phyloP scores from a whole-genome alignment of 768 basidiomycete genomes.

The Trametes coccinea region DNA sequence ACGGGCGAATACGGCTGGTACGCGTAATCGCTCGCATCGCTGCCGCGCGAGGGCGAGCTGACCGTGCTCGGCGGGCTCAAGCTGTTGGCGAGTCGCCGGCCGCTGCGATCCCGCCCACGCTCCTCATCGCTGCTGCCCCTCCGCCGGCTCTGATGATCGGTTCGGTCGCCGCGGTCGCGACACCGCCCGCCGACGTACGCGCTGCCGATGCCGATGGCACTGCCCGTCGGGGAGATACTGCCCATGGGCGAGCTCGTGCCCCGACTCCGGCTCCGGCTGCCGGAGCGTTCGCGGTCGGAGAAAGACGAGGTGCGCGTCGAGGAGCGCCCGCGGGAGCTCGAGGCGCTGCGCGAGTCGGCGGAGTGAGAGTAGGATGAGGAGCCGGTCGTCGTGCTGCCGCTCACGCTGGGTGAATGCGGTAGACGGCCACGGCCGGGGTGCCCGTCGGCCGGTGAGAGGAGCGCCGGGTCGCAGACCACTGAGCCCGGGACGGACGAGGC shows the following conservation, averaged over 20 bases:
- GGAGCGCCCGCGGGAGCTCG: conserved; percentile 51
- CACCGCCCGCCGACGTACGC: conserved; percentile 18
- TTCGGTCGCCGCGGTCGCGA: conserved; percentile 12
- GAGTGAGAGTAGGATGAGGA: conserved; percentile 33
- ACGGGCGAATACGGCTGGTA: conserved; percentile 24
- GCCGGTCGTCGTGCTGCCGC: conserved; percentile 29
- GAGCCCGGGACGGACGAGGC: conserved; percentile 2
- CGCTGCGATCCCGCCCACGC: conserved; percentile 46
- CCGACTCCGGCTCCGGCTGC: conserved; percentile 37
- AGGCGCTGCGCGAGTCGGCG: conserved; percentile 30
- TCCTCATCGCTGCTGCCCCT: conserved; percentile 25
- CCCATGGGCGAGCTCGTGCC: conserved; percentile 36
- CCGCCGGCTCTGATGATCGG: conserved; percentile 12
- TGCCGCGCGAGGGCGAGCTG: conserved; percentile 25
- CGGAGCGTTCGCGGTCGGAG: conserved; percentile 49
- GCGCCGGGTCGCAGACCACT: conserved; percentile 19
- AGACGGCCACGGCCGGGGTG: conserved; percentile 23
- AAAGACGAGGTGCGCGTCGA: conserved; percentile 56
- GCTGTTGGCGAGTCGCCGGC: conserved; percentile 41
- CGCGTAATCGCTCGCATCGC: conserved; percentile 15
- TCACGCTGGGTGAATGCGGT: conserved; percentile 22
- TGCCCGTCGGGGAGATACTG: conserved; percentile 38
- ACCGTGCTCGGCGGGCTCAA: conserved; percentile 39
- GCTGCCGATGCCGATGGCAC: conserved; percentile 28
- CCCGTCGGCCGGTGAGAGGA: conserved; percentile 29